Evolutionary conservation across 192 early-diverging fungal genomes (phyloP).

Genomic region (Coemansia sp.): DNA sequence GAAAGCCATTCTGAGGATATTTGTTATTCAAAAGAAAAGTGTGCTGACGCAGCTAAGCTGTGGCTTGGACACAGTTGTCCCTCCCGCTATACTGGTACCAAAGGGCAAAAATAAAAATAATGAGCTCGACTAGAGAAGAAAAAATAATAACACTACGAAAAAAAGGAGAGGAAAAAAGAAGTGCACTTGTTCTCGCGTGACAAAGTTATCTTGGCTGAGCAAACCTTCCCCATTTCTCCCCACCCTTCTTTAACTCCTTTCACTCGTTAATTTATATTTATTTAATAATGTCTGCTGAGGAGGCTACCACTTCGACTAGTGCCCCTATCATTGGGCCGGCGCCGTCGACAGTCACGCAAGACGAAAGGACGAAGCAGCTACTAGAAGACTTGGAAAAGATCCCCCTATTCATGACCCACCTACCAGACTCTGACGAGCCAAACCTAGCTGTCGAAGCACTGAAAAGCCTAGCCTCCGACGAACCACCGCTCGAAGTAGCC

Average conservation of each 20-base stretch:
- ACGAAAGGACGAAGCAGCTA: conserved; percentile 47
- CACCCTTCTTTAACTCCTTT: background rate
- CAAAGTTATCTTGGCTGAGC: background rate
- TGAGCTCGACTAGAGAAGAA: background rate
- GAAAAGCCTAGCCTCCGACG: conserved; percentile 85
- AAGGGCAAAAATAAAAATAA: background rate
- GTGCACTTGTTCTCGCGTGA: background rate
- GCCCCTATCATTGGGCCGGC: conserved; percentile 18
- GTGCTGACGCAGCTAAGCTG: background rate
- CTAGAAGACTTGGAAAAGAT: conserved; percentile 64
- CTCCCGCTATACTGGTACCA: background rate
- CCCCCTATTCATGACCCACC: conserved; percentile 92
- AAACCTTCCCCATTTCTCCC: no score
- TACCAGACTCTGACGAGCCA: conserved; percentile 63
- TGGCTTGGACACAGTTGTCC: background rate
- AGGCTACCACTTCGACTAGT: background rate
- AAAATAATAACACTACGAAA: background rate
- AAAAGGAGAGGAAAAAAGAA: background rate
- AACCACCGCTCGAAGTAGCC: conserved; percentile 89
- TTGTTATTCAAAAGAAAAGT: background rate
- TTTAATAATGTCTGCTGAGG: background rate
- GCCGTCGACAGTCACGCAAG: conserved; percentile 14
- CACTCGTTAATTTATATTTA: background rate
- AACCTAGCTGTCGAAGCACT: conserved; percentile 80
- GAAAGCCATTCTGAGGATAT: conserved; percentile 23